phyloP scores from a whole-genome alignment of 1,139 yeast species.

The Scheffersomyces cryptocercus region DNA sequence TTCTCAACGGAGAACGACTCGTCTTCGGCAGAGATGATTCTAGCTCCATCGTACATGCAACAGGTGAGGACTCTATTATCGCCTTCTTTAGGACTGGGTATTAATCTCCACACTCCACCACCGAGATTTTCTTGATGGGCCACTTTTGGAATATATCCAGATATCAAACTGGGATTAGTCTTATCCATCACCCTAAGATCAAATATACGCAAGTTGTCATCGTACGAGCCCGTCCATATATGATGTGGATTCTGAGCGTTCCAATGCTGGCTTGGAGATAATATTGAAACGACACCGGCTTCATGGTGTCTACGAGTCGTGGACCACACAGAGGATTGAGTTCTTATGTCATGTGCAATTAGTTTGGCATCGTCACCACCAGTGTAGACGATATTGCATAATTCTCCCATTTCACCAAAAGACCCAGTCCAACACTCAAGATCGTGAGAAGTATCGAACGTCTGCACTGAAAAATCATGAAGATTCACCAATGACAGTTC shows the following conservation, averaged over 20 bases:
- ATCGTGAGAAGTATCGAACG: constrained; percentile 45
- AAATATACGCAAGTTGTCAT: constrained; percentile 68
- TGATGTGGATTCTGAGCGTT: constrained; percentile 45
- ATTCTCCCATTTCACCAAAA: constrained; percentile 59
- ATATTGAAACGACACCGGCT: constrained; percentile 86
- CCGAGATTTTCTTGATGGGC: constrained; percentile 55
- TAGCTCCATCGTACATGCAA: constrained; percentile 96
- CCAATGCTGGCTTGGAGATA: constrained; percentile 49
- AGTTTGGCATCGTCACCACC: constrained; percentile 90
- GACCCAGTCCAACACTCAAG: constrained; percentile 91
- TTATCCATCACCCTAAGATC: constrained; percentile 64
- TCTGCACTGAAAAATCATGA: constrained; percentile 10
- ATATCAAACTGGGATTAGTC: constrained; percentile 35
- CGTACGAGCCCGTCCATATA: constrained; percentile 91
- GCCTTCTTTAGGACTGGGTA: constrained; percentile 53
- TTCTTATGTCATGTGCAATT: constrained; percentile 73
- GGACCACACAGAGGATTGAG: constrained; percentile 49
- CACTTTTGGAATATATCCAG: constrained; percentile 51
- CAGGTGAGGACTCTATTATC: constrained; percentile 65
- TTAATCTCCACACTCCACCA: constrained; percentile 94
- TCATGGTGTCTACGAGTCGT: constrained; percentile 62
- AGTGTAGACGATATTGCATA: constrained; percentile 64
- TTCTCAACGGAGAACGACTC: constrained; percentile 42
- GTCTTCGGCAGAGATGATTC: constrained; percentile 47
- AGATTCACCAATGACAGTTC: constrained; percentile 37